phyloP scores from a whole-genome alignment of 768 basidiomycete genomes.

The Cystofilobasidium capitatum region DNA sequence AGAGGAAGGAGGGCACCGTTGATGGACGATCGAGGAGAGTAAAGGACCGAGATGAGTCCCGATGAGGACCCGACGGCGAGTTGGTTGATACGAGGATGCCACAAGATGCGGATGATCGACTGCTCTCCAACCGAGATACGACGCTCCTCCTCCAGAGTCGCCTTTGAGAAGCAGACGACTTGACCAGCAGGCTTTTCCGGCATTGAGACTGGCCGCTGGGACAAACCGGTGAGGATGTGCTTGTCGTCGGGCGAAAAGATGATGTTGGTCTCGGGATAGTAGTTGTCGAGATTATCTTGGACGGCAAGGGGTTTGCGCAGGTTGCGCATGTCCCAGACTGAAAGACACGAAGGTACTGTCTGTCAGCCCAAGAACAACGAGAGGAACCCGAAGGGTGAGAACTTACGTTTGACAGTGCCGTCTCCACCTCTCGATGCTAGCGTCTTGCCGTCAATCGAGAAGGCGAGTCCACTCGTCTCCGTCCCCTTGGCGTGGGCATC shows the following conservation, averaged over 20 bases:
- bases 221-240: constrained; percentile 66
- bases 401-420: constrained; percentile 87
- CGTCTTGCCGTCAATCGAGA: constrained; percentile 77
- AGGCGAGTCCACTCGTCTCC: constrained; percentile 76
- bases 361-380: background rate
- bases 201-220: constrained; percentile 41
- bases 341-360: background rate
- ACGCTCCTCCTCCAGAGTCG: constrained; percentile 51
- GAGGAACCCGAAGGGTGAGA: background rate
- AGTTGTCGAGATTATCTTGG: constrained; percentile 55
- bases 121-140: constrained; percentile 38
- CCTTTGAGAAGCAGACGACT: constrained; percentile 63
- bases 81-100: constrained; percentile 98
- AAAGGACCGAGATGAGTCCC: constrained; percentile 78
- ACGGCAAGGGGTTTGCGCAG: constrained; percentile 79
- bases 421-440: constrained; percentile 85
- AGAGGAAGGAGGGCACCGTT: constrained; percentile 86
- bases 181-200: constrained; percentile 52
- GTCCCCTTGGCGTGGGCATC: constrained; percentile 77
- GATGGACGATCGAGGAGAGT: constrained; percentile 78
- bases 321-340: constrained; percentile 89
- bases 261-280: constrained; percentile 88
- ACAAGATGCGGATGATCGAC: constrained; percentile 71
- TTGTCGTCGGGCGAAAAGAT: constrained; percentile 92
- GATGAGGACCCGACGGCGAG: constrained; percentile 80